Conservation (phyloP, 768 basidiomycete species). For the Astraeus odoratus region DNA sequence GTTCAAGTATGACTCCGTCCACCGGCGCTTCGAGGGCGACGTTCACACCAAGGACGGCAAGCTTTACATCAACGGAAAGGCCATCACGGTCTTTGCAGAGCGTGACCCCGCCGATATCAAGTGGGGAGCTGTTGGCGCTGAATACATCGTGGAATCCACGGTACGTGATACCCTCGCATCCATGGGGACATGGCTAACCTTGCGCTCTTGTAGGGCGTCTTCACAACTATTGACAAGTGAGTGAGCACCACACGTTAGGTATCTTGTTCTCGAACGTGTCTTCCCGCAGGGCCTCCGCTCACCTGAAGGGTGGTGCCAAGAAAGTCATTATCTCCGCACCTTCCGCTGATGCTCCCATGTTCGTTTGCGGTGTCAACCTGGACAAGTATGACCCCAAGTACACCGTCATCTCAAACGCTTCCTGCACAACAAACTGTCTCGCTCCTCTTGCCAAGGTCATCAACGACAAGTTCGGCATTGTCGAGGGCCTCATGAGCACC, state of each 20-base stretch:
- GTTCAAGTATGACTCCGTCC: slow-evolving; percentile 96
- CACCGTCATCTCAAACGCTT: slow-evolving; percentile 96
- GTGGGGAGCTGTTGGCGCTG: slow-evolving; percentile 77
- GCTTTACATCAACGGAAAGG: slow-evolving; percentile 76
- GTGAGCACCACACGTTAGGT: slow-evolving; percentile 8
- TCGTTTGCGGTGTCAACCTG: slow-evolving; percentile 92
- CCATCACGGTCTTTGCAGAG: slow-evolving; percentile 76
- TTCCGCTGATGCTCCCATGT: slow-evolving; percentile 96
- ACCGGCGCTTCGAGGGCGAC: slow-evolving; percentile 85
- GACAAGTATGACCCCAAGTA: slow-evolving; percentile 85
- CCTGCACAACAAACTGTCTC: slow-evolving; percentile 99
- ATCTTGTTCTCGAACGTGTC: slow-evolving; percentile 1
- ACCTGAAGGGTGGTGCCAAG: slow-evolving; percentile 98
- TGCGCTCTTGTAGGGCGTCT: slow-evolving; percentile 65
- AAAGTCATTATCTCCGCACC: slow-evolving; percentile 99
- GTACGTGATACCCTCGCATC: slow-evolving; percentile 33
- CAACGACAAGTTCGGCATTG: slow-evolving; percentile 93
- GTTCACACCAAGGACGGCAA: slow-evolving; percentile 83
- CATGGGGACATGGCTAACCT: slow-evolving; percentile 3
- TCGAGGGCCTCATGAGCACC: slow-evolving; percentile 98
- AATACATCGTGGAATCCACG: slow-evolving; percentile 96
- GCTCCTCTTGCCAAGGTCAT: slow-evolving; percentile 99
- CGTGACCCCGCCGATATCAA: slow-evolving; percentile 79
- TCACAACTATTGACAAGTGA: slow-evolving; percentile 91
- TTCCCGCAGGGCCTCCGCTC: slow-evolving; percentile 65